Evolutionary conservation across 2,329 filamentous ascomycete genomes (phyloP).

Genomic region (Monosporascus sp.): DNA sequence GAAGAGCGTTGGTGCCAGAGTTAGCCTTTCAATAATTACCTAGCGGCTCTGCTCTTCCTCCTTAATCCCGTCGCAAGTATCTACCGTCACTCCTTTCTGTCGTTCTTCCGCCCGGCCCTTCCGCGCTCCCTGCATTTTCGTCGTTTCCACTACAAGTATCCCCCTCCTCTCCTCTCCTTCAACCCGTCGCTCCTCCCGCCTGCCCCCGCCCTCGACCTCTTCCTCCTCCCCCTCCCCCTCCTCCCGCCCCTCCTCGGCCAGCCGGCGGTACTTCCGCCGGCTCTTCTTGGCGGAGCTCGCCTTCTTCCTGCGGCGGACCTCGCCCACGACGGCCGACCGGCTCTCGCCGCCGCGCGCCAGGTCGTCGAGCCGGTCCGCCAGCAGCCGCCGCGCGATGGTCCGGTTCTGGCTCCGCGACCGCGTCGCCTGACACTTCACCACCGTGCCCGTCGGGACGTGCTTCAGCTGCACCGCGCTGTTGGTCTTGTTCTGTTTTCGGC

Average conservation of each 20-base stretch:
- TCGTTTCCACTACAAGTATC: not conserved
- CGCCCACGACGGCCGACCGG: slow-evolving; percentile 59
- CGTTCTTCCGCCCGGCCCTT: not conserved
- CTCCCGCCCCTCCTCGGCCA: slow-evolving; percentile 45
- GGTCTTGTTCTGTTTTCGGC: slow-evolving; percentile 73
- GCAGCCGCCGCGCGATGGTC: slow-evolving; percentile 71
- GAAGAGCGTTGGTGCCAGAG: too few species aligned
- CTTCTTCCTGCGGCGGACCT: slow-evolving; percentile 61
- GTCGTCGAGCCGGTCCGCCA: slow-evolving; percentile 72
- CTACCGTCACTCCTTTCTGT: too few species aligned
- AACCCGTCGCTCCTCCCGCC: slow-evolving; percentile 5
- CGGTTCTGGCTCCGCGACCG: slow-evolving; percentile 83
- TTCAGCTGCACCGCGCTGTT: slow-evolving; percentile 90
- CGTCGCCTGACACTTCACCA: slow-evolving; percentile 91
- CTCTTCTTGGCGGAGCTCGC: slow-evolving; percentile 79
- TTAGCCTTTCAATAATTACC: too few species aligned
- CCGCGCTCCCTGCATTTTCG: not conserved
- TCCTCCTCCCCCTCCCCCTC: slow-evolving; percentile 9
- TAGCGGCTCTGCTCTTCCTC: too few species aligned
- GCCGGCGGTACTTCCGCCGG: slow-evolving; percentile 68
- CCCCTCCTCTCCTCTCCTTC: slow-evolving; percentile 1
- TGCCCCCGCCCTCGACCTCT: slow-evolving; percentile 4
- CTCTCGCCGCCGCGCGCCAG: slow-evolving; percentile 66
- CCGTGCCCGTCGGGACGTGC: slow-evolving; percentile 83
- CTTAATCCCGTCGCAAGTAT: too few species aligned